Evolutionary conservation across 2,329 filamentous ascomycete species (phyloP).

Genomic region (Diplodia scrobiculata): DNA sequence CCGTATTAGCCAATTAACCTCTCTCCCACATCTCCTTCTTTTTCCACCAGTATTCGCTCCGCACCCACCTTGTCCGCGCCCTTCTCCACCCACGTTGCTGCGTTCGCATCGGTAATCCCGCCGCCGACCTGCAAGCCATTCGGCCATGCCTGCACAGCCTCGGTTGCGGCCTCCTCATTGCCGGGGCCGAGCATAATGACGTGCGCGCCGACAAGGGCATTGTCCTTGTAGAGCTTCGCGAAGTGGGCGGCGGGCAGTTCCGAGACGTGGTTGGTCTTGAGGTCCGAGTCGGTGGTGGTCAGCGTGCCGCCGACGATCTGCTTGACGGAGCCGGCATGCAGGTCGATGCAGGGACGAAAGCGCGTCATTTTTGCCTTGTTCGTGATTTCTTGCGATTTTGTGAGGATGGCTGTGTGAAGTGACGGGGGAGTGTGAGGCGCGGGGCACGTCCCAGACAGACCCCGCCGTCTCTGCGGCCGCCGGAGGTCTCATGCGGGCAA

Average conservation of each 20-base stretch:
- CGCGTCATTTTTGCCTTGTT: conserved; percentile 68
- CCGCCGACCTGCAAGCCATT: conserved; percentile 84
- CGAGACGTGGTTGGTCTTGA: conserved; percentile 93
- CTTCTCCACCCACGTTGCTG: conserved; percentile 77
- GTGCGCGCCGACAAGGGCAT: conserved; percentile 76
- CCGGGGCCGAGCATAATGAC: conserved; percentile 95
- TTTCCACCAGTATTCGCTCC: not conserved
- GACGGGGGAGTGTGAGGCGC: not conserved
- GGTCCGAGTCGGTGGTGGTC: conserved; percentile 41
- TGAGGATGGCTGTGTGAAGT: not conserved
- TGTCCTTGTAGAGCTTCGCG: conserved; percentile 75
- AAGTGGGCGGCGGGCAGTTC: conserved; percentile 79
- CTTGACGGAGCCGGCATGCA: conserved; percentile 96
- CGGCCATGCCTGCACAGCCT: conserved; percentile 78
- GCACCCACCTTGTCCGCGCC: conserved; percentile 81
- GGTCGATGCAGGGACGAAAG: conserved; percentile 94
- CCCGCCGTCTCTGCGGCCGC: not conserved
- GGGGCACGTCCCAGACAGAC: not conserved
- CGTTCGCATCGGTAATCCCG: conserved; percentile 87
- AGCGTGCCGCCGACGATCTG: conserved; percentile 97
- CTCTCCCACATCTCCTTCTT: no score
- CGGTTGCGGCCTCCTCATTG: conserved; percentile 76
- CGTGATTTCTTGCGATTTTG: no score
- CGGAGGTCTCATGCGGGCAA: conserved; percentile 11
- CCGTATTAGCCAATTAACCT: not conserved